A percentile compares a stretch with the other conserved stretches of the same genome.
Evolutionary conservation across 495 filamentous ascomycete species (phyloP).

Genomic region (Copromyces sp.): DNA sequence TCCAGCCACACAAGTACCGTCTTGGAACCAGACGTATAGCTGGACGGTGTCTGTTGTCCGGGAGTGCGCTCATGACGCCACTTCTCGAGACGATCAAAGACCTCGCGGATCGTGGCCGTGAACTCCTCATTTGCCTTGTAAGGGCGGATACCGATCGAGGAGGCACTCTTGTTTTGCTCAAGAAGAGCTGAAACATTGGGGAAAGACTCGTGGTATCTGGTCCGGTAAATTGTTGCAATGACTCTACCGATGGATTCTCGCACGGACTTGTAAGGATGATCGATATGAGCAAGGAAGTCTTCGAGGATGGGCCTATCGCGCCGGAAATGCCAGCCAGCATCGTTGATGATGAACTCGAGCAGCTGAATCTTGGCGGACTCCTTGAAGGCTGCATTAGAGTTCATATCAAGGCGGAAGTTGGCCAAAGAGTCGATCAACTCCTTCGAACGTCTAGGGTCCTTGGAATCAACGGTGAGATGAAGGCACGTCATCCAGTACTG

Average conservation of each 20-base stretch:
- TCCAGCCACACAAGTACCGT: constrained; percentile 95
- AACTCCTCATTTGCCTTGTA: constrained; percentile 73
- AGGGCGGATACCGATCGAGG: constrained; percentile 75
- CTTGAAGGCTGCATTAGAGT: constrained; percentile 96
- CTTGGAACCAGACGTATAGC: constrained; percentile 94
- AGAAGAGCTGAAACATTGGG: constrained; percentile 64
- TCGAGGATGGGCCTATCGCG: constrained; percentile 78
- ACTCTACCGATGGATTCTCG: constrained; percentile 89
- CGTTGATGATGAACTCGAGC: constrained; percentile 75
- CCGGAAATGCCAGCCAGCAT: constrained; percentile 94
- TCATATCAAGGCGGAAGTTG: constrained; percentile 83
- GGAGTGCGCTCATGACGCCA: constrained; percentile 80
- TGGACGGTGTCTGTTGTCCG: constrained; percentile 84
- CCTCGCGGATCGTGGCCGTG: constrained; percentile 54
- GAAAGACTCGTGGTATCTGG: constrained; percentile 88
- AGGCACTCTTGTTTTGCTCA: constrained; percentile 62
- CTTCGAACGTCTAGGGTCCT: constrained; percentile 77
- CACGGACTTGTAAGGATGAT: constrained; percentile 96
- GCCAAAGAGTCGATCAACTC: constrained; percentile 79
- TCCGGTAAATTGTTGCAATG: constrained; percentile 76
- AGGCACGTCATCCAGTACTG: constrained; percentile 91
- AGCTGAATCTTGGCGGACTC: constrained; percentile 94
- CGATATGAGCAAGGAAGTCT: constrained; percentile 82
- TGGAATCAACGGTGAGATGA: constrained; percentile 65
- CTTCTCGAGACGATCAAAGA: constrained; percentile 72